Conservation (phyloP, 1,284 basidiomycete genomes). For the Amylostereum chailletii region DNA sequence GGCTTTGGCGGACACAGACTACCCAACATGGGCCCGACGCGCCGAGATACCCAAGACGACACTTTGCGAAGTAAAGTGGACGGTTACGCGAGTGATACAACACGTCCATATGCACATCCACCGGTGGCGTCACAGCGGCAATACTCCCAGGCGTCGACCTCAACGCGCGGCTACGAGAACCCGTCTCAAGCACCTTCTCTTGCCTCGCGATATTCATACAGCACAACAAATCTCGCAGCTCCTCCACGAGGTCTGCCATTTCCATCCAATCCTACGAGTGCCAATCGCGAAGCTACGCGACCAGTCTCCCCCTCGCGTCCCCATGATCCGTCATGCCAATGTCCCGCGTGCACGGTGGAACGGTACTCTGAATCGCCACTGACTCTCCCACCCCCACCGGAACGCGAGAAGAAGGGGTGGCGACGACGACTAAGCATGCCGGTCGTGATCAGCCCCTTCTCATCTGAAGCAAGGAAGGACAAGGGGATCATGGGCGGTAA, state of each 20-base stretch:
- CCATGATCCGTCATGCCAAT: slow-evolving; percentile 3
- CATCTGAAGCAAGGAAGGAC: slow-evolving; percentile 25
- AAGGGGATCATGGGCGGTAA: slow-evolving; percentile 16
- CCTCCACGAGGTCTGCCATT: slow-evolving; percentile 19
- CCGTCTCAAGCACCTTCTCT: slow-evolving; percentile 6
- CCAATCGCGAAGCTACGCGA: slow-evolving; percentile 15
- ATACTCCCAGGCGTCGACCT: slow-evolving; percentile 8
- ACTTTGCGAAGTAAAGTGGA: slow-evolving; percentile 12
- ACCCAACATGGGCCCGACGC: slow-evolving; percentile 16
- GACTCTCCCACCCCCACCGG: slow-evolving; percentile 29
- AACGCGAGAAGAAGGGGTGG: slow-evolving; percentile 56
- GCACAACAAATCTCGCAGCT: slow-evolving; percentile 35
- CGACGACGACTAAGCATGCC: slow-evolving; percentile 73
- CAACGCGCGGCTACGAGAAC: slow-evolving; percentile 4
- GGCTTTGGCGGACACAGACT: slow-evolving; percentile 2
- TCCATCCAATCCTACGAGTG: slow-evolving; percentile 16
- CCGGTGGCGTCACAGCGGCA: slow-evolving; percentile 10
- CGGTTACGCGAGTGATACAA: slow-evolving; percentile 17
- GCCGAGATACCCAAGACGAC: slow-evolving; percentile 1
- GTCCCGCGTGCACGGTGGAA: slow-evolving; percentile 14
- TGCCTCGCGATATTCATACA: slow-evolving; percentile 29
- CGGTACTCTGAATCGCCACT: slow-evolving; percentile 23
- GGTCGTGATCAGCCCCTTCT: slow-evolving; percentile 46
- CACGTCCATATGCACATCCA: slow-evolving; percentile 9
- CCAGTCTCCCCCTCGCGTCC: background rate